A percentile compares a stretch with the other conserved stretches of the same genome.
These are phyloP conservation scores for Candida buenavistaensis DNA, from an alignment of 1,139 yeast genomes.

Conservation along the genomic window DNA sequence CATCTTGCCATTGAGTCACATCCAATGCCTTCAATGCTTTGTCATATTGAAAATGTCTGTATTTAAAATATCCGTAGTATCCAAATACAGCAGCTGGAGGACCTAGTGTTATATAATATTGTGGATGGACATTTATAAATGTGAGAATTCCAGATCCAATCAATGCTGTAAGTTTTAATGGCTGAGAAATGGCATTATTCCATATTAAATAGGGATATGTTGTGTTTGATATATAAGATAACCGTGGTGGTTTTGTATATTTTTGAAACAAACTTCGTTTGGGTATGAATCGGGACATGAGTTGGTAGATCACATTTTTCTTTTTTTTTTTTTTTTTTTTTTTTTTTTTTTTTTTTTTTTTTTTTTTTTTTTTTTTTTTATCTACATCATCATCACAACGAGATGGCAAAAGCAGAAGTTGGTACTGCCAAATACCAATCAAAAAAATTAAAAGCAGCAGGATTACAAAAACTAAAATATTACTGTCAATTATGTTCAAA, in stretches of 20 bases:
- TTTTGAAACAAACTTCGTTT: slow-evolving; percentile 5
- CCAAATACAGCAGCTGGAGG: slow-evolving; percentile 37
- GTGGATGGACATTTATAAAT: slow-evolving; percentile 39
- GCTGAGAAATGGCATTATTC: slow-evolving; percentile 28
- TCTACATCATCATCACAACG: slow-evolving; percentile 1
- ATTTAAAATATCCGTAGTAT: slow-evolving; percentile 23
- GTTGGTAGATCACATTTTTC: neutral
- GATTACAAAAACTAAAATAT: slow-evolving; percentile 80
- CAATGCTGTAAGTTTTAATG: slow-evolving; percentile 30
- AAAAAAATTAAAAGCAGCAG: slow-evolving; percentile 77
- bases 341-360: slow-evolving; percentile 8
- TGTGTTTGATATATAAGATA: slow-evolving; percentile 29
- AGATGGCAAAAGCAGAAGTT: slow-evolving; percentile 53
- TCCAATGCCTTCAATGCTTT: slow-evolving; percentile 12
- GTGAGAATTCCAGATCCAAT: slow-evolving; percentile 28
- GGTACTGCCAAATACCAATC: slow-evolving; percentile 84
- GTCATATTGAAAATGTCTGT: slow-evolving; percentile 19
- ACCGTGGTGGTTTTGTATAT: slow-evolving; percentile 28
- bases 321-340: too few relatives aligned
- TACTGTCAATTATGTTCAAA: slow-evolving; percentile 92
- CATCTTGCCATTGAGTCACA: slow-evolving; percentile 7
- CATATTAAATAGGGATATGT: slow-evolving; percentile 27
- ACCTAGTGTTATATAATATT: slow-evolving; percentile 31
- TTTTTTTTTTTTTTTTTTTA: slow-evolving; percentile 6
- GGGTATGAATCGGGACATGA: neutral